Conservation (phyloP, 495 filamentous ascomycete genomes). For the Lentithecium fluviatile region DNA sequence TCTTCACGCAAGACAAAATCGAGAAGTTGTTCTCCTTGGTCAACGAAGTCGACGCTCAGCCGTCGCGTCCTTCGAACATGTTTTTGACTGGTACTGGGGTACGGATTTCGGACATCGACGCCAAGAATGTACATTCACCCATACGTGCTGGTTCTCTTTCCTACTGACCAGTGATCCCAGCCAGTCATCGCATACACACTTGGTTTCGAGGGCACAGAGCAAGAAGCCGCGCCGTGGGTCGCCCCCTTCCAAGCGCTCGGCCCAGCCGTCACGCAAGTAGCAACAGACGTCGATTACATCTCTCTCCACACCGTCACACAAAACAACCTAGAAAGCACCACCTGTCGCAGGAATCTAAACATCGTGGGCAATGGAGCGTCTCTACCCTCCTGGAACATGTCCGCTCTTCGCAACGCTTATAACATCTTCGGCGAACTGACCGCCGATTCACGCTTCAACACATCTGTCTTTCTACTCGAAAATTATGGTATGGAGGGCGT, state of each 20-base stretch:
- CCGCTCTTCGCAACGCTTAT: not conserved
- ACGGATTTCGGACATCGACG: conserved; percentile 6
- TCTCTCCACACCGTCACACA: conserved; percentile 9
- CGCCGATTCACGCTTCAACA: conserved; percentile 13
- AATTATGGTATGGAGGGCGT: conserved; percentile 17
- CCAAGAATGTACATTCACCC: conserved; percentile 1
- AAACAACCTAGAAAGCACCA: conserved; percentile 11
- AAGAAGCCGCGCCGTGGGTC: not conserved
- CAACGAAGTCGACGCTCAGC: conserved; percentile 2
- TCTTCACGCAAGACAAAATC: conserved; percentile 14
- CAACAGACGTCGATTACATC: conserved; percentile 1
- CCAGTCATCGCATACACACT: conserved; percentile 13
- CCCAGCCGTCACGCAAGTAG: not conserved
- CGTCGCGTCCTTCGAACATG: conserved; percentile 4
- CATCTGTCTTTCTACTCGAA: conserved; percentile 11
- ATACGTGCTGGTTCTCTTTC: not conserved
- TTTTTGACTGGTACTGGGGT: conserved; percentile 4
- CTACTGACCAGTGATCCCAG: not conserved
- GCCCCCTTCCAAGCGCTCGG: conserved; percentile 14
- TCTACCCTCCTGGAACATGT: conserved; percentile 4
- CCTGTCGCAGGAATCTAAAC: conserved; percentile 6
- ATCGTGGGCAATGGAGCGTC: not conserved
- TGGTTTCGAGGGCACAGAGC: conserved; percentile 7
- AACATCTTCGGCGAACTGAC: conserved; percentile 10
- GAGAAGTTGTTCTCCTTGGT: conserved; percentile 15